Base-by-base conservation (phyloP, 345 rosid genomes). In the Camelina hispida region DNA sequence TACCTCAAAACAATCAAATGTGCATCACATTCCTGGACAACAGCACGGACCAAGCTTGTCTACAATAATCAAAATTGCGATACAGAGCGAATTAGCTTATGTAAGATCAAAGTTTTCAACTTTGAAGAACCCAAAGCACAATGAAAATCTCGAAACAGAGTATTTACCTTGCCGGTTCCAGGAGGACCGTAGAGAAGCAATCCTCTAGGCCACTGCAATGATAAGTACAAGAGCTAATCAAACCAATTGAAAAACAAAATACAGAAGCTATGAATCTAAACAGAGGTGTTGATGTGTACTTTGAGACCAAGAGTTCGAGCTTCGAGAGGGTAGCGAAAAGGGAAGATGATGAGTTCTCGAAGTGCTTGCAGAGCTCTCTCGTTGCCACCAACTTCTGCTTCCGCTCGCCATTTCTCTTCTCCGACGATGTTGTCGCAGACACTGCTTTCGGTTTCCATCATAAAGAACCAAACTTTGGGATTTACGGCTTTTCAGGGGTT, bases 21-120 rank as follows among this genome's bases (percentile, higher is more conserved):
- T 3, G 97, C 99, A 66, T 83, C 81, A 53, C 89, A 90, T 83
- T 95, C 97, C 15, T 61, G 86, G 22, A 92, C 97, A 81, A 95
- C 85, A 38, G 99, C 96, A 54, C 93, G 91, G 2, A 90, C 98
- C 87, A 94, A 83, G 80, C 95, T 91, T 73, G 98, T 94, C 97
- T 91, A 52, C 64, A 58, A 16, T 59, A 37, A 14, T 3, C 65
- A 68, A 46, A 61, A 28, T 59, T 15, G 1, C 43, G 66, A 62
- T 1, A 34, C 13, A 62, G 10, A 61, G 28, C 17, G 4, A 59
- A 50, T 68, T 15, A 68, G 68, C 51, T 71, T 13, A 6, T 9
- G 6, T 35, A 35, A 66, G 52, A 7, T 69, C 71, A 64, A 56
- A 66, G 68, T 46, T 25, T 0, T 13, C 0, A 69, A 35, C 60